A percentile compares a stretch with the other conserved stretches of the same genome.
Evolutionary conservation across 2,329 filamentous ascomycete genomes (phyloP).

Genomic region (Cryphonectria japonica): DNA sequence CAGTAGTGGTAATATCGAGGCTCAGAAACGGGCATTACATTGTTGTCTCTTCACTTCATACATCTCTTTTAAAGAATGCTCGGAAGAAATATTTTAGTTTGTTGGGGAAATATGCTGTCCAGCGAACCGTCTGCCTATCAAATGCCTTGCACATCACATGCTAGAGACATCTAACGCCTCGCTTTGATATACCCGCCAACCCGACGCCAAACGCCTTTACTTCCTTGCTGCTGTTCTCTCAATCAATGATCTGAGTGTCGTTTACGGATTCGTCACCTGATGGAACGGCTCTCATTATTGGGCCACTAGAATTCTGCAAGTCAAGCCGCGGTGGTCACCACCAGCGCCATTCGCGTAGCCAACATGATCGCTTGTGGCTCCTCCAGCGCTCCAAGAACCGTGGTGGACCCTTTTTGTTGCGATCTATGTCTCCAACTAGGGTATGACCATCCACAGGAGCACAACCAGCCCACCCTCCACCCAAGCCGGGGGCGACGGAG

Average conservation of each 20-base stretch:
- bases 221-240: background rate
- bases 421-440: background rate
- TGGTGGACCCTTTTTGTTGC: background rate
- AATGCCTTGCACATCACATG: background rate
- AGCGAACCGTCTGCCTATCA: background rate
- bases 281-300: background rate
- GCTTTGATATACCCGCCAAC: background rate
- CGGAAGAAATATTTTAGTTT: background rate
- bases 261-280: background rate
- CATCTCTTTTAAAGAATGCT: slow-evolving; percentile 1
- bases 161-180: background rate
- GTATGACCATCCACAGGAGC: background rate
- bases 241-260: background rate
- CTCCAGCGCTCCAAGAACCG: background rate
- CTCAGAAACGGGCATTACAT: background rate
- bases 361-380: background rate
- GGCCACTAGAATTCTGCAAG: background rate
- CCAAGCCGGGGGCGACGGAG: background rate
- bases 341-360: background rate
- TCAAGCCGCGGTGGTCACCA: background rate
- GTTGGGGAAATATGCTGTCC: background rate
- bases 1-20: slow-evolving; percentile 4
- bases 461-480: background rate
- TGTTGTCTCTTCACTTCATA: slow-evolving; percentile 2
- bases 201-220: slow-evolving; percentile 17